Evolutionary conservation across 805 yeast species (phyloP), one percentile per base, ranked within the genome.

Genomic region (Ogataea ramenticola): DNA sequence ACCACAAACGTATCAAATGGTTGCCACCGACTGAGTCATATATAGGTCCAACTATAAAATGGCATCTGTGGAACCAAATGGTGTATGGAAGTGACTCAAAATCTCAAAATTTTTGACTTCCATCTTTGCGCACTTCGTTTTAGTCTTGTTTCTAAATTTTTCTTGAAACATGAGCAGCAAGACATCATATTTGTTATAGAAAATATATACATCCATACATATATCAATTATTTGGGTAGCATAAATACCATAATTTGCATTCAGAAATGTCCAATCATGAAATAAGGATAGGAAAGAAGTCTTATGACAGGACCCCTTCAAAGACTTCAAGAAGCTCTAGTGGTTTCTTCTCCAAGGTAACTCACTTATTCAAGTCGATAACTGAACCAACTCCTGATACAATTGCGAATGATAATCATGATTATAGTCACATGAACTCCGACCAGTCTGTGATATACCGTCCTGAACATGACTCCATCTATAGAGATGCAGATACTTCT

Each of bases 401-500:
- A 14, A 14, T 8, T 34, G 11, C 7, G 6, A 8, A 24, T n/a
- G 21, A n/a, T 16, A 16, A 24, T n/a, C 5, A 26, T 16, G 32
- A 36, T 36, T 16, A 12, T 9, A 16, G 14, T 24, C 12, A 36
- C 7, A 16, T 26, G 32, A 34, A 34, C 14, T 16, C 26, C 5
- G 35, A 39, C 15, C 41, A 39, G 8, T 39, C 34, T 9, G 34
- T 30, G 4, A 30, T 30, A 11, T 39, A 21, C 15, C 41, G 35
- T 7, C 34, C 41, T 5, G 34, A 30, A 4, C 6, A 10, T 8
- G 4, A 30, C 15, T 15, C 21, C 16, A 22, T 27, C 4, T 30
- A 29, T 8, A 19, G 35, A 19, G 30, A 20, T 29, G 34, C 7
- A 22, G 52, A 57, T 43, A 22, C 44, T 19, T 52, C 61, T 6